Evolutionary conservation across 345 rosid genomes (phyloP), one percentile per base, ranked within the genome.

Genomic region (Euphorbia lathyris): DNA sequence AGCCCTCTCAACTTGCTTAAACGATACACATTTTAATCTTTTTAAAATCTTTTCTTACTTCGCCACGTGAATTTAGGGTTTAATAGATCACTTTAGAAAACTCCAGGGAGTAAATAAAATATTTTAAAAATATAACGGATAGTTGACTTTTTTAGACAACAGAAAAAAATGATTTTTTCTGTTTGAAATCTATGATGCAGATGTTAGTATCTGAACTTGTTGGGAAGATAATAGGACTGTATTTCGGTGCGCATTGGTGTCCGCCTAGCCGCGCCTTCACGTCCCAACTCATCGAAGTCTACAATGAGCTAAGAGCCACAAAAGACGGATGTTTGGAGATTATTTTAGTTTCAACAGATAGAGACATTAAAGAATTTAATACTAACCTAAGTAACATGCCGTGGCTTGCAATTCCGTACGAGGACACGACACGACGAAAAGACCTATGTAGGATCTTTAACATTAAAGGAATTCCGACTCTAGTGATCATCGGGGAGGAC

Each of bases 191-290:
- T n/a, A 13, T 67, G 69, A 30, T 71, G 73, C 84, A 91, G 97
- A 75, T 81, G 63, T 22, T 61, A 38, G 79, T 82, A 52, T 79
- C 92, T 38, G 69, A 89, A 66, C 91, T 91, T 60, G 82, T 72
- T 72, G 92, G 95, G 8, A 91, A 87, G 86, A 87, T 93, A 23
- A 67, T 89, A 20, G 97, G 97, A 34, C 84, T 91, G 56, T 85
- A 86, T 82, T 86, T 89, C 64, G 92, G 91, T 14, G 91, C 95
- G 60, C 78, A 86, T 34, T 89, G 95, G 95, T 86, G 86, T 72
- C 95, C 91, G 26, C 97, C 97, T 23, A 86, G 88, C 70, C 84
- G 86, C 9, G 73, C 85, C 42, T 91, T 91, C 86, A 86, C 90
- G 13, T 43, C 80, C 19, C 91, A 85, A 63, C 95, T 91, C 36